Evolutionary conservation across 2,329 filamentous ascomycete genomes (phyloP).

Genomic region (Microdochium trichocladiopsis): DNA sequence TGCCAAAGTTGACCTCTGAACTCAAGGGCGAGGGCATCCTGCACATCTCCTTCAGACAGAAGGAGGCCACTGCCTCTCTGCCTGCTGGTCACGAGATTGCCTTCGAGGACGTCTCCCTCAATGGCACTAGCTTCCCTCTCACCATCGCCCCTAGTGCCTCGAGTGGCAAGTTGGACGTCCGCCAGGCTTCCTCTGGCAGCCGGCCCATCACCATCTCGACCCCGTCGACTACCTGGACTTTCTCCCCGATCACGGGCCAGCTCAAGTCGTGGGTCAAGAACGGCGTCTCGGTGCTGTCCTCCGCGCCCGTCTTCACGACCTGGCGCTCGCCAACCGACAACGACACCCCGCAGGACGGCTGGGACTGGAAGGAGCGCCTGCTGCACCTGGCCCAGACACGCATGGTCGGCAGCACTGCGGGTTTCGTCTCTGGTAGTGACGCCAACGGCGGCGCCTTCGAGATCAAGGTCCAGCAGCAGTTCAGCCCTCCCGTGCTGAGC

Average conservation of each 20-base stretch:
- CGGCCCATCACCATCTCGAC: conserved; percentile 13
- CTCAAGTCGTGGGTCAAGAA: conserved; percentile 17
- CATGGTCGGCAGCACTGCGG: conserved; percentile 22
- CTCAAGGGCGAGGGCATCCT: conserved; percentile 13
- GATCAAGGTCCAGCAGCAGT: conserved; percentile 39
- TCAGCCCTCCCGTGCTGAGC: conserved; percentile 55
- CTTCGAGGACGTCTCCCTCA: conserved; percentile 14
- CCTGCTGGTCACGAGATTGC: conserved; percentile 18
- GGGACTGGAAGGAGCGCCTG: conserved; percentile 37
- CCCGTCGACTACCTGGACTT: conserved; percentile 14
- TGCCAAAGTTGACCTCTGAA: conserved; percentile 6
- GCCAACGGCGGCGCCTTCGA: conserved; percentile 21
- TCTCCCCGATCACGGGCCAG: conserved; percentile 15
- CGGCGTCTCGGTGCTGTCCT: conserved; percentile 13
- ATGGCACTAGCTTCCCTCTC: conserved; percentile 4
- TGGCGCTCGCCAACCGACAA: conserved; percentile 37
- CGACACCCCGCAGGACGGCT: not conserved
- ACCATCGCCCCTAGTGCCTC: conserved; percentile 1
- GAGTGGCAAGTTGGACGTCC: conserved; percentile 10
- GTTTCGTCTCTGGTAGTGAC: conserved; percentile 11
- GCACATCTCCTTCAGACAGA: conserved; percentile 17
- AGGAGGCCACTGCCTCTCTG: conserved; percentile 11
- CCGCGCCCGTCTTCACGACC: conserved; percentile 25
- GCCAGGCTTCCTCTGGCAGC: conserved; percentile 10
- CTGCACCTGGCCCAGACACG: conserved; percentile 32